phyloP scores from a whole-genome alignment of 345 rosid species.

The Alliaria petiolata region DNA sequence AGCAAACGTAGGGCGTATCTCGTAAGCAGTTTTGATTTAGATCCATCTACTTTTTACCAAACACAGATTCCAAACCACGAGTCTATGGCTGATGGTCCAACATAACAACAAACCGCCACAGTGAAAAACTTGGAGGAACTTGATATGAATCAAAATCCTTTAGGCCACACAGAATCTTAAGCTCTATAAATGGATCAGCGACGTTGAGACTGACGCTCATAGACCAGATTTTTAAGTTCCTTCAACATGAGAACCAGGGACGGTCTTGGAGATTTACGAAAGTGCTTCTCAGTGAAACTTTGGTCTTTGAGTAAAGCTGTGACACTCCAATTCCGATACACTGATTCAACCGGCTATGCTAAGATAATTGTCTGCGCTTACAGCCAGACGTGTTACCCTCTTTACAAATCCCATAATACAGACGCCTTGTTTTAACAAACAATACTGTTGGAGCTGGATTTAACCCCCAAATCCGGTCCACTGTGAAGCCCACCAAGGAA shows the following conservation, averaged over 20 bases:
- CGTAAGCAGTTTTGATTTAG: not conserved
- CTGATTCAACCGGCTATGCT: no score
- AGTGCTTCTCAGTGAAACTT: not conserved
- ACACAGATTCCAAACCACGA: not conserved
- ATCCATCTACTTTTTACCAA: not conserved
- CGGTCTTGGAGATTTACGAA: not conserved
- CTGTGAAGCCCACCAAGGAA: no score
- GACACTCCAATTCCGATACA: no score
- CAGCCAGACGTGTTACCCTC: no score
- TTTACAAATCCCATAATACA: no score
- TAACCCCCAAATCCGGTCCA: no score
- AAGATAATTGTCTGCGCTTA: no score
- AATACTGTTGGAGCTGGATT: no score
- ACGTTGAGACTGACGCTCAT: not conserved
- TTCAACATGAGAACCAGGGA: not conserved
- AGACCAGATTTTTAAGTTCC: not conserved
- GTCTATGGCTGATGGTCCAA: not conserved
- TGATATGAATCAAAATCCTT: no score
- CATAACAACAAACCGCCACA: not conserved
- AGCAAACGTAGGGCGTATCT: no score
- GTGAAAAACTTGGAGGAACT: not conserved
- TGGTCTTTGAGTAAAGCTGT: not conserved
- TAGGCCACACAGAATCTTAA: not conserved
- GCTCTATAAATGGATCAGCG: not conserved
- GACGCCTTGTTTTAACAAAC: no score